Base-by-base conservation (phyloP, 257 asterid species). In the Nicotiana undulata region DNA sequence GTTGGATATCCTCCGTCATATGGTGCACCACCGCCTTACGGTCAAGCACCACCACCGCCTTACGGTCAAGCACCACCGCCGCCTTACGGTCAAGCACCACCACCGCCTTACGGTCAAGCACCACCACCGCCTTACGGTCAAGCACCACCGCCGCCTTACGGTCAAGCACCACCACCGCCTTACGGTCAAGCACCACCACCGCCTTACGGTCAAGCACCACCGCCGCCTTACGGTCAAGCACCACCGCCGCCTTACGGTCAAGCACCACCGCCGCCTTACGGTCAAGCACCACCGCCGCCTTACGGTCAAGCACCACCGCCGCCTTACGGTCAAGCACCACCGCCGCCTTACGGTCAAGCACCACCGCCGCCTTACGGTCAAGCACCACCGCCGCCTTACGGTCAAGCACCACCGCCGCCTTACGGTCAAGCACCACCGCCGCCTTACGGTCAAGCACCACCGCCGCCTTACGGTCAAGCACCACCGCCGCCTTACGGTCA, bases 1-100 rank as follows among this genome's bases (percentile, higher is more conserved):
- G 80, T 83, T 7, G 89, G 87, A 65, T 81, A 85, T 51, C 84
- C 88, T 17, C 81, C 89, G 20, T 75, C 75, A 24, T 77, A 81
- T 13, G 88, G 88, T 56, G 60, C 72, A 85, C 34, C 49, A 44
- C 68, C 49, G 31, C 76, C 63, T 12, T 79, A 81, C 6, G 70
- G 49, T 12, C 74, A 83, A n/a, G n/a, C n/a, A n/a, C n/a, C n/a
- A n/a, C n/a, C n/a, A n/a, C n/a, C n/a, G n/a, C n/a, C n/a, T 12
- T 79, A 81, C 6, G 70, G 34, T 12, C 74, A 83, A 26, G 28
- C 28, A 20, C 63, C 79, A 10, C 84, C 82, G 8, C 67, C 76
- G 9, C 53, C n/a, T 12, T 79, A 81, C 6, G 70, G 34, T 12
- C 74, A 83, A 26, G 28, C 28, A 20, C 63, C 79, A 10, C 84